Conservation (phyloP, 352 stramenopile species). For the Phytophthora hybrid region DNA sequence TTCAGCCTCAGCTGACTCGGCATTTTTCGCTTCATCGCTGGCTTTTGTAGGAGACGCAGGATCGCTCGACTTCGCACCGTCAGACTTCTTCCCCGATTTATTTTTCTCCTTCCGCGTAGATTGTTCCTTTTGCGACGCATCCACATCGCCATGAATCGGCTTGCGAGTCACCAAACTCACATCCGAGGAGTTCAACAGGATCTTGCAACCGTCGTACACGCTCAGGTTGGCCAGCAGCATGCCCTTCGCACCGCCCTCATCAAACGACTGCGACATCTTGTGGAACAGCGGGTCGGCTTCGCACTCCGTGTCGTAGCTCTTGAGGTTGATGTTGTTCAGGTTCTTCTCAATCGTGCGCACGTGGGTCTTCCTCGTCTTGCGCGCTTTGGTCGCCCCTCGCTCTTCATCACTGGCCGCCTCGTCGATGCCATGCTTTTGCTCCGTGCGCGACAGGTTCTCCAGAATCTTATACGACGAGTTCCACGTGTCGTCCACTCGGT, state of each 20-base stretch:
- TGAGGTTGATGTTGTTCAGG: constrained; percentile 88
- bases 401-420: constrained; percentile 40
- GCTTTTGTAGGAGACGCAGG: constrained; percentile 3
- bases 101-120: not conserved
- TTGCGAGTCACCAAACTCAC: constrained; percentile 73
- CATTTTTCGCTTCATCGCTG: constrained; percentile 10
- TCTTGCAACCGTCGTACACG: constrained; percentile 90
- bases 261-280: constrained; percentile 94
- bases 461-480: constrained; percentile 97
- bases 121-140: constrained; percentile 30
- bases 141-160: constrained; percentile 33
- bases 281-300: constrained; percentile 93
- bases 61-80: constrained; percentile 2
- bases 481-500: constrained; percentile 98
- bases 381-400: constrained; percentile 36
- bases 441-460: constrained; percentile 95
- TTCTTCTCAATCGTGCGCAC: constrained; percentile 89
- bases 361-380: constrained; percentile 60
- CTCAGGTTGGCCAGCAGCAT: constrained; percentile 94
- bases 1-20: constrained; percentile 2
- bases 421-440: constrained; percentile 58
- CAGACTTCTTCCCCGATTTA: constrained; percentile 16
- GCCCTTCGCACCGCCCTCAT: constrained; percentile 92
- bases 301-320: constrained; percentile 88
- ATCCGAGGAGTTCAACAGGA: constrained; percentile 83